phyloP scores from a whole-genome alignment of 805 yeast species.

The Brettanomyces naardenensis region DNA sequence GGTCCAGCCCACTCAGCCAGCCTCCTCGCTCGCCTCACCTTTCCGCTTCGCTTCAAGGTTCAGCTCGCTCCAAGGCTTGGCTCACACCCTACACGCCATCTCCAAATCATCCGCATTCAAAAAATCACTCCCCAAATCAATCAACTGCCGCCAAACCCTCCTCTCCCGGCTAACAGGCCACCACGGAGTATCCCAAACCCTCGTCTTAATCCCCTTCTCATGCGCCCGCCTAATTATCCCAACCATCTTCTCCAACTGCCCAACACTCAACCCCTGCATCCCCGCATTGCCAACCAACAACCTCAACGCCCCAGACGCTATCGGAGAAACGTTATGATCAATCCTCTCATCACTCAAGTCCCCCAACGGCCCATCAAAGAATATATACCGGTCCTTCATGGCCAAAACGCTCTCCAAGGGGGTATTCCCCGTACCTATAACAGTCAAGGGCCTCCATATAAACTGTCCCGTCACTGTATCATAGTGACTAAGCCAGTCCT shows the following conservation, averaged over 20 bases:
- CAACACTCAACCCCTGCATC: slow-evolving; percentile 25
- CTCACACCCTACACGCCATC: too few species aligned
- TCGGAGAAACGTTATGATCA: slow-evolving; percentile 20
- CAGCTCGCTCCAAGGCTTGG: too few species aligned
- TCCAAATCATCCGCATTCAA: slow-evolving; percentile 56
- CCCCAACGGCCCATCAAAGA: slow-evolving; percentile 46
- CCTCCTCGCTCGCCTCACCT: too few species aligned
- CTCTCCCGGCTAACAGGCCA: slow-evolving; percentile 50
- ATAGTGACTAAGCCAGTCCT: slow-evolving; percentile 43
- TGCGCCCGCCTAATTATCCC: slow-evolving; percentile 37
- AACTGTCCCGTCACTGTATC: slow-evolving; percentile 28
- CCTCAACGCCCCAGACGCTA: slow-evolving; percentile 27
- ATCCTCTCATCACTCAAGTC: slow-evolving; percentile 6
- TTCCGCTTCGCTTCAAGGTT: too few species aligned
- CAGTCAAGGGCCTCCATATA: slow-evolving; percentile 47
- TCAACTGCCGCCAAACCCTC: slow-evolving; percentile 41
- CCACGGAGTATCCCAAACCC: slow-evolving; percentile 66
- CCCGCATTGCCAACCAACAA: slow-evolving; percentile 16
- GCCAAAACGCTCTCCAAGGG: slow-evolving; percentile 34
- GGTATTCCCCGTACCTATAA: slow-evolving; percentile 59
- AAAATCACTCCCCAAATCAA: slow-evolving; percentile 43
- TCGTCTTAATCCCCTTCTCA: slow-evolving; percentile 39
- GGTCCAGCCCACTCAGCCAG: too few species aligned
- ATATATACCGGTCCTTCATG: slow-evolving; percentile 28
- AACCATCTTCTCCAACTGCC: slow-evolving; percentile 25